Conservation (phyloP, 768 basidiomycete genomes). For the Macrolepiota albuminosa region DNA sequence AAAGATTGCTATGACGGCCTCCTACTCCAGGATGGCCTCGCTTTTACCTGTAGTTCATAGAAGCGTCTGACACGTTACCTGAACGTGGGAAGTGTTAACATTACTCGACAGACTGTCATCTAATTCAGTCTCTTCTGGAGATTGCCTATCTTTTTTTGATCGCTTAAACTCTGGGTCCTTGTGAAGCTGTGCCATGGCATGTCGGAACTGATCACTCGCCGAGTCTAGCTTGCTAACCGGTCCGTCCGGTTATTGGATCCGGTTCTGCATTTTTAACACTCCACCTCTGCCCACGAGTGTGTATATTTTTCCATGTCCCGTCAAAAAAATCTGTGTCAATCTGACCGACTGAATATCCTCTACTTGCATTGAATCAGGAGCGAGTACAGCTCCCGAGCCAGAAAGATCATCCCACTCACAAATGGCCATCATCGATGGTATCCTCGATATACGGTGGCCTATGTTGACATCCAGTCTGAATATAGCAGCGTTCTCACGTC, state of each 20-base stretch:
- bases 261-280: neutral
- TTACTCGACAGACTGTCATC: neutral
- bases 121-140: neutral
- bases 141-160: neutral
- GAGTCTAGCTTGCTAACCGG: neutral
- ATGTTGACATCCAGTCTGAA: neutral
- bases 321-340: neutral
- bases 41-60: too few relatives aligned
- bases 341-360: neutral
- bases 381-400: neutral
- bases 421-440: neutral
- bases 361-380: neutral
- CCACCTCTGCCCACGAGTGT: neutral
- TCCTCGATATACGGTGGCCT: neutral
- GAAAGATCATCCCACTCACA: neutral
- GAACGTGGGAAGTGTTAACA: neutral
- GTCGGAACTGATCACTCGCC: neutral
- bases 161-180: neutral
- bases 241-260: neutral
- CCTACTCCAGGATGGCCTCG: neutral
- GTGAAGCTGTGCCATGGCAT: neutral
- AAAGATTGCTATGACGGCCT: neutral
- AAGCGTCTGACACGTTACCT: neutral
- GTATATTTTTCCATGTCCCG: neutral
- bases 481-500: neutral